These are phyloP conservation scores for Babesia bovis DNA, from an alignment of 169 alveolate genomes.

Conservation along the genomic window DNA sequence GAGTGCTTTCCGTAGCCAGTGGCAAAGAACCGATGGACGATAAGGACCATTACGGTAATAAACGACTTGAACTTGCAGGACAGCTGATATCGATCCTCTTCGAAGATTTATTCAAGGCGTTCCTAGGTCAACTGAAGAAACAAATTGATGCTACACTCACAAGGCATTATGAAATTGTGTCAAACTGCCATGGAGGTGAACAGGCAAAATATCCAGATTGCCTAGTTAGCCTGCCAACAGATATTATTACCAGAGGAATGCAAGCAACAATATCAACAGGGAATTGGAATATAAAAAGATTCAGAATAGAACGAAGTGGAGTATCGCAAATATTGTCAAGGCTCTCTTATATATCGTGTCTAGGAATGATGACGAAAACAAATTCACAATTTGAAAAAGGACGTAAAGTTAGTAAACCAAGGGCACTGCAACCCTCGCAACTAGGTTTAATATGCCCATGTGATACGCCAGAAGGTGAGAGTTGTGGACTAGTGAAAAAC, in stretches of 20 bases:
- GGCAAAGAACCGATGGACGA: constrained; percentile 93
- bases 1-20: constrained; percentile 89
- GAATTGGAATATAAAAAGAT: constrained; percentile 97
- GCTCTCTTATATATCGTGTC: constrained; percentile 92
- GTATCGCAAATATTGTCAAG: constrained; percentile 96
- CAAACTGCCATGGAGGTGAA: constrained; percentile 54
- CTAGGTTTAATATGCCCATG: constrained; percentile 99
- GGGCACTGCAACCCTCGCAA: constrained; percentile 98
- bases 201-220: constrained; percentile 84
- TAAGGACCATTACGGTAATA: constrained; percentile 99
- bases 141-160: constrained; percentile 83
- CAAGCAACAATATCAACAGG: constrained; percentile 97
- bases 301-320: constrained; percentile 97
- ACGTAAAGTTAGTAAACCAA: constrained; percentile 96
- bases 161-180: constrained; percentile 73
- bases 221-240: constrained; percentile 86
- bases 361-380: constrained; percentile 88
- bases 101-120: constrained; percentile 86
- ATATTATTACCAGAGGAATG: constrained; percentile 94
- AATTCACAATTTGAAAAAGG: constrained; percentile 89
- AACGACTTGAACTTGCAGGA: constrained; percentile 98
- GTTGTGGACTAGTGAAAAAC: constrained; percentile 98
- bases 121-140: constrained; percentile 80
- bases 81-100: constrained; percentile 94
- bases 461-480: constrained; percentile 99